Evolutionary conservation across 1,139 yeast species (phyloP), one percentile per base, ranked within the genome.

Genomic region (Yamadazyma trypodendri): DNA sequence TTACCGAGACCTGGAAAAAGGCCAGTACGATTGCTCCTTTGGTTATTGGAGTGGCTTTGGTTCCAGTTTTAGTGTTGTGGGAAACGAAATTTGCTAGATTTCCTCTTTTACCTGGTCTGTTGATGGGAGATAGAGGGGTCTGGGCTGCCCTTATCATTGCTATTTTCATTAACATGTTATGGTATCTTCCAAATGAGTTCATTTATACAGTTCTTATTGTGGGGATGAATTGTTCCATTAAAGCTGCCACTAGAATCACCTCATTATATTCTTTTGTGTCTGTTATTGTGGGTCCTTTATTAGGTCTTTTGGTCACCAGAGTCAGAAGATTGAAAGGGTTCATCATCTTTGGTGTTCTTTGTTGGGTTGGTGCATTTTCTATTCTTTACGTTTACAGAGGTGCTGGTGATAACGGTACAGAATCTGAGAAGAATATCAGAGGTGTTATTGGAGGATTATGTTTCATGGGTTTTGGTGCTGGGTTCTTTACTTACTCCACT

Each of bases 401-500:
- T 72, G 31, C 24, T 15, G 24, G 18, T 36, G 65, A 60, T 38
- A 59, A 58, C 25, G 67, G 66, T 23, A 54, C 77, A 24, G 67
- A 65, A 21, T 45, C 54, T 27, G 52, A 61, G 32, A 46, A 41
- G 31, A 54, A 52, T 43, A 42, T 68, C 40, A 46, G 64, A 27
- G 90, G 90, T 48, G 69, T 83, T 40, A 79, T 84, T 54, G 90
- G 85, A 28, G 77, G 81, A 18, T 68, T 79, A 49, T 76, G 81
- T 51, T 54, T 82, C 24, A 66, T 82, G 63, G 92, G 90, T 58
- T 65, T 84, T 38, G 87, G 88, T 50, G 84, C 86, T 34, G 84
- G 86, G 8, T 70, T 83, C 57, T 81, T 81, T 63, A 77, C 86
- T 15, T 81, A 81, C 54, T 76, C 86, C 22, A 72, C 80, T 13